A percentile compares a stretch with the other conserved stretches of the same genome.
Evolutionary conservation across 1,284 basidiomycete species (phyloP).

Genomic region (Pseudozyma sp.): DNA sequence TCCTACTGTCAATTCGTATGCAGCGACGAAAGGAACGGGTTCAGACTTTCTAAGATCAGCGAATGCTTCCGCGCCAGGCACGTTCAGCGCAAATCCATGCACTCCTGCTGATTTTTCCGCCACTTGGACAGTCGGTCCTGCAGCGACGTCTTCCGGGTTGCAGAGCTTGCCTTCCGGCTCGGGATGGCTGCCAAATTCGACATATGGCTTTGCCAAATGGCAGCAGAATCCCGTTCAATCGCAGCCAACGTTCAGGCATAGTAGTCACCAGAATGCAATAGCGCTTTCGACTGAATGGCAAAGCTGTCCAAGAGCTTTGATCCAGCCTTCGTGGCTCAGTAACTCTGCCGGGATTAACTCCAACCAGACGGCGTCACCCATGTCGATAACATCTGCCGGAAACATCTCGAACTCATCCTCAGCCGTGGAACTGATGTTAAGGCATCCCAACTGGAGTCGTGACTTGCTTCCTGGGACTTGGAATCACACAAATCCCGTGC

Average conservation of each 20-base stretch:
- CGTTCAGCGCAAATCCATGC: too few relatives aligned
- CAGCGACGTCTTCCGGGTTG: neutral
- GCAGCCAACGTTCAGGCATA: too few relatives aligned
- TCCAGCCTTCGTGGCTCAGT: neutral
- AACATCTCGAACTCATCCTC: neutral
- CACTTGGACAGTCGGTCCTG: neutral
- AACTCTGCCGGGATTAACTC: neutral
- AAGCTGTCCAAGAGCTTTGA: too few relatives aligned
- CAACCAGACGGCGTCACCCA: neutral
- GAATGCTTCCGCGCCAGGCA: too few relatives aligned
- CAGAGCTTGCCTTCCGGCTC: neutral
- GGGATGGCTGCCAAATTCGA: neutral
- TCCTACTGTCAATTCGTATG: too few relatives aligned
- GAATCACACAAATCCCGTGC: neutral
- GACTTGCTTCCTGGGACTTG: neutral
- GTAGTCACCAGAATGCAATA: too few relatives aligned
- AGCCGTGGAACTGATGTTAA: conserved; percentile 7
- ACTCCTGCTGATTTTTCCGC: neutral
- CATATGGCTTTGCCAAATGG: too few relatives aligned
- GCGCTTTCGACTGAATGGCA: neutral
- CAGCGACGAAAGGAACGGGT: too few relatives aligned
- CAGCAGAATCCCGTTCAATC: too few relatives aligned
- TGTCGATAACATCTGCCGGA: neutral
- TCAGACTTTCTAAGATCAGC: too few relatives aligned
- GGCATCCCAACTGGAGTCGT: conserved; percentile 32